A percentile compares a stretch with the other conserved stretches of the same genome.
These are phyloP conservation scores for Claviceps sp. DNA, from an alignment of 2,329 filamentous ascomycete genomes.

Conservation along the genomic window DNA sequence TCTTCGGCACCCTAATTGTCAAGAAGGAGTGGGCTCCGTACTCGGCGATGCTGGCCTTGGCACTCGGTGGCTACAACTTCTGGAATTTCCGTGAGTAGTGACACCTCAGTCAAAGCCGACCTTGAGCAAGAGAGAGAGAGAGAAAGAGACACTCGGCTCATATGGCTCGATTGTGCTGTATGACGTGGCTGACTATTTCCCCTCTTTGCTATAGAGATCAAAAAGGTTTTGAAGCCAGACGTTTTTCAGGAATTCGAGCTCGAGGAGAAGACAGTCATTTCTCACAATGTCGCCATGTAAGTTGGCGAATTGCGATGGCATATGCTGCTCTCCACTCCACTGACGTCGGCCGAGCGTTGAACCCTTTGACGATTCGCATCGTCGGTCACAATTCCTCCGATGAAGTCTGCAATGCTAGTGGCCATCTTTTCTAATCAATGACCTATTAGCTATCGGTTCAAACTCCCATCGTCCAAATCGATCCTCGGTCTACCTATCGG, in stretches of 20 bases:
- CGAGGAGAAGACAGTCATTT: constrained; percentile 87
- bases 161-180: neutral
- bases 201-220: constrained; percentile 39
- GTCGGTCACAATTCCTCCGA: neutral
- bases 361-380: neutral
- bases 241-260: constrained; percentile 87
- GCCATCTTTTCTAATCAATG: neutral
- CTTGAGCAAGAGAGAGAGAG: neutral
- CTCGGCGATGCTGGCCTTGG: constrained; percentile 51
- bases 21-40: constrained; percentile 67
- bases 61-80: constrained; percentile 59
- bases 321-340: neutral
- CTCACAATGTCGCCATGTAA: constrained; percentile 95
- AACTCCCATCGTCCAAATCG: constrained; percentile 59
- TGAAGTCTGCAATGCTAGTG: neutral
- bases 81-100: constrained; percentile 51
- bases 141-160: neutral
- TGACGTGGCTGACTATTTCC: constrained; percentile 4
- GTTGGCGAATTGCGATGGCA: constrained; percentile 14
- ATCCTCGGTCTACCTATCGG: constrained; percentile 95
- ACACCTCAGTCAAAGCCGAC: neutral
- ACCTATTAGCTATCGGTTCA: constrained; percentile 73
- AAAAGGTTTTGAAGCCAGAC: constrained; percentile 75
- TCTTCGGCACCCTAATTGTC: constrained; percentile 62
- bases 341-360: neutral